Evolutionary conservation across 192 early-diverging fungal species (phyloP).

Genomic region (Coemansia sp.): DNA sequence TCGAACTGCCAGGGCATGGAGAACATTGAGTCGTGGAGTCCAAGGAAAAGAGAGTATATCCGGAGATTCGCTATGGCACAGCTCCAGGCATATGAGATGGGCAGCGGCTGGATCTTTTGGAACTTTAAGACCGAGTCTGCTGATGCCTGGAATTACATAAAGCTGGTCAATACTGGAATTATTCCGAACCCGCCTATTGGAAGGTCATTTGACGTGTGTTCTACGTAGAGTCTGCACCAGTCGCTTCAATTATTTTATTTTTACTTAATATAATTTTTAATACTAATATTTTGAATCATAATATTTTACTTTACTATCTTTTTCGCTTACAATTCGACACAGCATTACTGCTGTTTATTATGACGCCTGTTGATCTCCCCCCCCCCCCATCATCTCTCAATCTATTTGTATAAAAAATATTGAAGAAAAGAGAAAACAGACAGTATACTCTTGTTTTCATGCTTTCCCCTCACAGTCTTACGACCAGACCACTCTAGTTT

Average conservation of each 20-base stretch:
- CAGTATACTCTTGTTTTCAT: too few relatives aligned
- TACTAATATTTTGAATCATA: too few relatives aligned
- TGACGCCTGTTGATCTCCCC: too few relatives aligned
- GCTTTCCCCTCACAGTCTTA: too few relatives aligned
- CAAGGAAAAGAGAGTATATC: constrained; percentile 54
- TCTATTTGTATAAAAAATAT: too few relatives aligned
- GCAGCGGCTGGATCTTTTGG: constrained; percentile 62
- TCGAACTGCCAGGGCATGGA: constrained; percentile 31
- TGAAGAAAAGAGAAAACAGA: too few relatives aligned
- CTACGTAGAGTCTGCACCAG: constrained; percentile 5
- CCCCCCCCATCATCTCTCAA: too few relatives aligned
- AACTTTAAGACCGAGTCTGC: constrained; percentile 59
- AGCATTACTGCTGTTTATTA: too few relatives aligned
- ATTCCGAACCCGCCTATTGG: constrained; percentile 47
- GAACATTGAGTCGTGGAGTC: constrained; percentile 36
- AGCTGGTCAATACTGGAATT: constrained; percentile 37
- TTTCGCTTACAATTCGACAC: too few relatives aligned
- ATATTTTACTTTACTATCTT: too few relatives aligned
- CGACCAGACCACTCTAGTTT: too few relatives aligned
- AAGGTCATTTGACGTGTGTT: constrained; percentile 20
- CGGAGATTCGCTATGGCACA: constrained; percentile 59
- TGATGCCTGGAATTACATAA: constrained; percentile 58
- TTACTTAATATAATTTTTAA: neutral
- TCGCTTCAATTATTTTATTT: neutral
- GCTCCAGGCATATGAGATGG: constrained; percentile 63